Evolutionary conservation across 805 yeast genomes (phyloP), one percentile per base, ranked within the genome.

Genomic region (Priceomyces fermenticarens): DNA sequence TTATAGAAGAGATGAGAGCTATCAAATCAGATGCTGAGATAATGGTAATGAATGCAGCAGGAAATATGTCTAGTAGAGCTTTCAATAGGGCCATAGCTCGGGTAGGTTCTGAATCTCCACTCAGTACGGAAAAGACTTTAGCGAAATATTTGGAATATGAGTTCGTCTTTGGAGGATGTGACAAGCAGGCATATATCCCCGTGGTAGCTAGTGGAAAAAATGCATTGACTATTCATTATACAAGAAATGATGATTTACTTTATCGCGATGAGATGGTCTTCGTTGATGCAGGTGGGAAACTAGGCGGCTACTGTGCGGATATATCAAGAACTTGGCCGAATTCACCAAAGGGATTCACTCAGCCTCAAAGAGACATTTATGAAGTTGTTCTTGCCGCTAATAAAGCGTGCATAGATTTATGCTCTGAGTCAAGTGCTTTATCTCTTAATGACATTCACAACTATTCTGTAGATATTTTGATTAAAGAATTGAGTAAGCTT

Each of bases 301-400:
- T 84, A 32, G 99, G 98, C 31, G 97, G 97, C 1, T 93, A 93
- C 62, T 83, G 96, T 56, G 83, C 97, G 1, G 99, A 93, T 62
- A 93, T 93, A 35, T 90, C 98, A 2, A 75, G 99, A 48, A 85
- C 97, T 0, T 93, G 98, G 97, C 99, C 99, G 4, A 83, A 81
- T 36, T 75, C 76, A 30, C 88, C 95, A 2, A 67, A 64, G 36
- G 72, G 72, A 10, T 93, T 93, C 59, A 64, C 85, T 2, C 77
- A 70, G 8, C 80, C 96, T 2, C 99, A 93, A 61, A 75, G 74
- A 38, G 98, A 91, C 45, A 64, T 93, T 14, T 93, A 93, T 57
- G 85, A 88, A 52, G 96, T 91, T 2, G 96, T 93, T 4, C 66
- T 93, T 35, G 81, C 81, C 49, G 95, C 88, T 12, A 87, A 93